A percentile compares a stretch with the other conserved stretches of the same genome.
phyloP scores from a whole-genome alignment of 2,329 filamentous ascomycete genomes.

The Pyrenophora graminea region DNA sequence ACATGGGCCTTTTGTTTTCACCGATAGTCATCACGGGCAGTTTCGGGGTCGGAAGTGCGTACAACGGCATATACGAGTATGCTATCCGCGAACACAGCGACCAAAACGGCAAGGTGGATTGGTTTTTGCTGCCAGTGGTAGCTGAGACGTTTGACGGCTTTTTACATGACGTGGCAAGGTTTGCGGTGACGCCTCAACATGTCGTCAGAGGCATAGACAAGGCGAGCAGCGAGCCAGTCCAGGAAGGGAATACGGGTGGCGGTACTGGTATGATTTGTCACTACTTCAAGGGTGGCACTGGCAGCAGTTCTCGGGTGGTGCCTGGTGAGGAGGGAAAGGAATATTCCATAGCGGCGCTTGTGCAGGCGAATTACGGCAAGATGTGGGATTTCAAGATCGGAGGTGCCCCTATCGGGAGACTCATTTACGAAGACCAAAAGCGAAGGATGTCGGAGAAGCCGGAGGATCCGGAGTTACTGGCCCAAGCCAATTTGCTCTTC shows the following conservation, averaged over 20 bases:
- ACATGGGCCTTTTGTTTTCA: slow-evolving; percentile 63
- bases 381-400: slow-evolving; percentile 61
- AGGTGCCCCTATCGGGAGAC: slow-evolving; percentile 64
- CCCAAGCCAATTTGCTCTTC: slow-evolving; percentile 35
- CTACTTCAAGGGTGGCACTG: slow-evolving; percentile 69
- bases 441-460: slow-evolving; percentile 42
- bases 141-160: slow-evolving; percentile 68
- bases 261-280: slow-evolving; percentile 72
- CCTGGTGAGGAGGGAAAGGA: slow-evolving; percentile 34
- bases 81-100: slow-evolving; percentile 53
- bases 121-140: slow-evolving; percentile 62
- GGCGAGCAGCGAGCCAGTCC: slow-evolving; percentile 57
- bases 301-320: slow-evolving; percentile 63
- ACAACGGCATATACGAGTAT: slow-evolving; percentile 64
- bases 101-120: slow-evolving; percentile 51
- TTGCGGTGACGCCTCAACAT: slow-evolving; percentile 60
- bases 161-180: slow-evolving; percentile 61
- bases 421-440: slow-evolving; percentile 56
- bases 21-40: slow-evolving; percentile 66
- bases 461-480: slow-evolving; percentile 29
- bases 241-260: slow-evolving; percentile 67
- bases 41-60: slow-evolving; percentile 61
- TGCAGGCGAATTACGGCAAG: slow-evolving; percentile 69
- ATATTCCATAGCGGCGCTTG: slow-evolving; percentile 65
- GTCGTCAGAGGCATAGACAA: slow-evolving; percentile 59